phyloP scores from a whole-genome alignment of 1,284 basidiomycete species.

The Trichosporon ovoides region DNA sequence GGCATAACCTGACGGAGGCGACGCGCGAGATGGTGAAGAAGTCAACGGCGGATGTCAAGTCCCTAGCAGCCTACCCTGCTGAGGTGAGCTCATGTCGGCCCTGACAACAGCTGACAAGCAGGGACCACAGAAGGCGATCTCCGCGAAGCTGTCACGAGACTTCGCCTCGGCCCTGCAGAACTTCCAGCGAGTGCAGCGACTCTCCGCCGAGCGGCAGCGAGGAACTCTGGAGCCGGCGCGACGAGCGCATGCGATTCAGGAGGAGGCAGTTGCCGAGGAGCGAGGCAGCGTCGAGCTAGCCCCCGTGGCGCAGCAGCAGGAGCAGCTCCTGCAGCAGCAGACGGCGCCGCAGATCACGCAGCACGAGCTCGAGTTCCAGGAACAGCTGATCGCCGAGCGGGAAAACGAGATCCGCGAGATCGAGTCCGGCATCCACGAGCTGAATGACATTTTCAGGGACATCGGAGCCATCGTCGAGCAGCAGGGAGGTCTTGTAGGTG shows the following conservation, averaged over 20 bases:
- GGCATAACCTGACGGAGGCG: constrained; percentile 78
- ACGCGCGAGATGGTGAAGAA: constrained; percentile 92
- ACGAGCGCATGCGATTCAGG: constrained; percentile 37
- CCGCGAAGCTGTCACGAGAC: constrained; percentile 89
- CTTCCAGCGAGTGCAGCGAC: constrained; percentile 86
- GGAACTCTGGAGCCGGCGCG: constrained; percentile 67
- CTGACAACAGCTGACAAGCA: constrained; percentile 13
- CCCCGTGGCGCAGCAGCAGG: constrained; percentile 36
- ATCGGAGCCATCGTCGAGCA: constrained; percentile 90
- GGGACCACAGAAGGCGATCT: constrained; percentile 48
- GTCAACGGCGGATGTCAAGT: constrained; percentile 86
- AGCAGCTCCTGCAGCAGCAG: constrained; percentile 33
- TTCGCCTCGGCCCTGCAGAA: constrained; percentile 81
- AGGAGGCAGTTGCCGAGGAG: constrained; percentile 25
- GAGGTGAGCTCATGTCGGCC: constrained; percentile 21
- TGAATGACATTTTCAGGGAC: constrained; percentile 96
- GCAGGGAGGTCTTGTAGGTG: constrained; percentile 91
- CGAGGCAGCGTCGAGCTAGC: constrained; percentile 41
- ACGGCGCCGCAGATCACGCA: constrained; percentile 61
- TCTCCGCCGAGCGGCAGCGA: constrained; percentile 79
- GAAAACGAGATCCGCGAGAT: constrained; percentile 95
- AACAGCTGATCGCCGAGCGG: constrained; percentile 90
- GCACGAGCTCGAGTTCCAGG: constrained; percentile 91
- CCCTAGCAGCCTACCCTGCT: constrained; percentile 64
- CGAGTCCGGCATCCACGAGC: constrained; percentile 92